Conservation (phyloP, 371 early-diverging fungal genomes). For the Syncephalis fuscata region DNA sequence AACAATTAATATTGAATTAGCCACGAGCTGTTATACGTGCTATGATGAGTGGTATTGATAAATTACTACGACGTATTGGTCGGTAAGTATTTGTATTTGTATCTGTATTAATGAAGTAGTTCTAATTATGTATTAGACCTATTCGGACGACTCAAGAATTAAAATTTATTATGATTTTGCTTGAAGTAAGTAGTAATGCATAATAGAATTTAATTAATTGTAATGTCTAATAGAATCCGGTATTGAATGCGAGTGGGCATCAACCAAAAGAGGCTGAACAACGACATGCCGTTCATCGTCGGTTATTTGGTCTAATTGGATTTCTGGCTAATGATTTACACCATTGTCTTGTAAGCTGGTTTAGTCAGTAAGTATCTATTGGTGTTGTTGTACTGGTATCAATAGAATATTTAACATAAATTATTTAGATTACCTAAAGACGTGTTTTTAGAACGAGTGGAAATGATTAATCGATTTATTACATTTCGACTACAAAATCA, state of each 20-base stretch:
- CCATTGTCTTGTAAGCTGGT: slow-evolving; percentile 62
- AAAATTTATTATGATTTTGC: slow-evolving; percentile 58
- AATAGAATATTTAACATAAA: not conserved
- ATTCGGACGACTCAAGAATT: slow-evolving; percentile 39
- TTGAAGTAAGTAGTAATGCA: slow-evolving; percentile 36
- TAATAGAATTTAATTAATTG: not conserved
- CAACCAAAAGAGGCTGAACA: slow-evolving; percentile 41
- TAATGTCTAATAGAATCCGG: slow-evolving; percentile 30
- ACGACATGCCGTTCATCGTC: slow-evolving; percentile 50
- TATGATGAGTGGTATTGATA: slow-evolving; percentile 64
- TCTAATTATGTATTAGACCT: slow-evolving; percentile 7
- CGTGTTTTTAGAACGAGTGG: slow-evolving; percentile 50
- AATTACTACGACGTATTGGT: slow-evolving; percentile 59
- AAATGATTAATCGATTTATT: slow-evolving; percentile 60
- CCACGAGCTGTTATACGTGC: slow-evolving; percentile 37
- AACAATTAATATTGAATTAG: slow-evolving; percentile 10
- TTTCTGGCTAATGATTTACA: slow-evolving; percentile 59
- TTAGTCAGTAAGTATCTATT: slow-evolving; percentile 24
- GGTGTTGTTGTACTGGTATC: not conserved
- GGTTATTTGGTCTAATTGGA: slow-evolving; percentile 55
- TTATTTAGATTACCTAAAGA: slow-evolving; percentile 29
- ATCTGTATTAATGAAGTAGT: not conserved
- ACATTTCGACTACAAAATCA: slow-evolving; percentile 58
- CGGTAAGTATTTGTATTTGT: slow-evolving; percentile 19
- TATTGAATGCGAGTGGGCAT: slow-evolving; percentile 40